These are phyloP conservation scores for Pestalotiopsis sp. DNA, from an alignment of 2,329 filamentous ascomycete genomes.

Conservation along the genomic window DNA sequence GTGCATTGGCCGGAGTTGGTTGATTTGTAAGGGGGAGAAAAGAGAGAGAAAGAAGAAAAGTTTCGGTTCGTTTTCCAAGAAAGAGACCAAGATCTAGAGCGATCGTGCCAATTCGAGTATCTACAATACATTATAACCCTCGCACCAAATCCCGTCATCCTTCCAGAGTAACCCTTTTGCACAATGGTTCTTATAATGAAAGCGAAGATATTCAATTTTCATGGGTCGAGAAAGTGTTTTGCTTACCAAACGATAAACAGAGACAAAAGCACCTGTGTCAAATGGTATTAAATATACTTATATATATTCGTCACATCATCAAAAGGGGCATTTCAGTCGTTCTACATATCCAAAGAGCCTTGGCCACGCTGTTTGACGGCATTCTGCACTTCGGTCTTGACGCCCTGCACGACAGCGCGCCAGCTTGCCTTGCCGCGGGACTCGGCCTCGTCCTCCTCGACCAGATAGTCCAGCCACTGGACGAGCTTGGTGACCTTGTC, in stretches of 20 bases:
- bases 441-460: slow-evolving; percentile 27
- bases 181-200: not conserved
- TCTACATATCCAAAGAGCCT: slow-evolving; percentile 50
- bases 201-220: no score
- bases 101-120: not conserved
- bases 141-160: not conserved
- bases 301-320: not conserved
- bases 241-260: no score
- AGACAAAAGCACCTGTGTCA: not conserved
- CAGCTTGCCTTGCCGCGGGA: slow-evolving; percentile 44
- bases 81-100: not conserved
- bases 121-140: not conserved
- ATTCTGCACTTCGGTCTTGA: slow-evolving; percentile 54
- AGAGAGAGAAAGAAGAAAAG: not conserved
- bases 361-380: slow-evolving; percentile 61
- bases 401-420: slow-evolving; percentile 43
- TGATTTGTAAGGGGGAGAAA: not conserved
- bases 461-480: slow-evolving; percentile 65
- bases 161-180: not conserved
- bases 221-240: no score
- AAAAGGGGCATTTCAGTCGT: not conserved
- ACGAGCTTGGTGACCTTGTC: slow-evolving; percentile 72
- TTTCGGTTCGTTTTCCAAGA: not conserved
- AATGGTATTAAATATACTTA: not conserved
- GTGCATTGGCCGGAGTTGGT: slow-evolving; percentile 10